Evolutionary conservation across 306 rosid genomes (phyloP).

Genomic region (Trichosanthes truncata): DNA sequence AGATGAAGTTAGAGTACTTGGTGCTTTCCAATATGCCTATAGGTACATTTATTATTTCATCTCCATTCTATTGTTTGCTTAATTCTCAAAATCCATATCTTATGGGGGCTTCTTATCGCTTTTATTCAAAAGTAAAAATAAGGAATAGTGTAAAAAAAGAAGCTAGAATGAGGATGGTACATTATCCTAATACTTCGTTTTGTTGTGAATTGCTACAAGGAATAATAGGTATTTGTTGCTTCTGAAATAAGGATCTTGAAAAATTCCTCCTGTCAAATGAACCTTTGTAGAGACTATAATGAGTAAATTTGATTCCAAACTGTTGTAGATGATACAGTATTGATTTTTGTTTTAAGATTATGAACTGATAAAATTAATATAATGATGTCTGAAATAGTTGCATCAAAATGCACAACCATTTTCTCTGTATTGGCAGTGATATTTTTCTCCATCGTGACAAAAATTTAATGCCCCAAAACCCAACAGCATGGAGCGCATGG

Average conservation of each 20-base stretch:
- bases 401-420: slow-evolving; percentile 26
- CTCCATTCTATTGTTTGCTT: too few species aligned
- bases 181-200: background rate
- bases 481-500: slow-evolving; percentile 98
- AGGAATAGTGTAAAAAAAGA: background rate
- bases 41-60: slow-evolving; percentile 41
- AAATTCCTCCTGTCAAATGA: background rate
- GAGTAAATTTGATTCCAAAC: background rate
- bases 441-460: slow-evolving; percentile 88
- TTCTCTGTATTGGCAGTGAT: slow-evolving; percentile 59
- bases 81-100: too few species aligned
- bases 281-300: background rate
- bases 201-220: background rate
- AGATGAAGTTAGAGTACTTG: slow-evolving; percentile 69
- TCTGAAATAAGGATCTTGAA: too few species aligned
- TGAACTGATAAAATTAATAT: background rate
- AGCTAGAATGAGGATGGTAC: background rate
- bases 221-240: background rate
- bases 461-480: slow-evolving; percentile 80
- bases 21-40: slow-evolving; percentile 82
- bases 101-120: too few species aligned
- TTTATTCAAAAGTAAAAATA: background rate
- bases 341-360: background rate
- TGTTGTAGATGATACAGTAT: background rate
- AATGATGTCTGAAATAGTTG: background rate